phyloP scores from a whole-genome alignment of 2,329 filamentous ascomycete species.

The Fusarium vanettenii region DNA sequence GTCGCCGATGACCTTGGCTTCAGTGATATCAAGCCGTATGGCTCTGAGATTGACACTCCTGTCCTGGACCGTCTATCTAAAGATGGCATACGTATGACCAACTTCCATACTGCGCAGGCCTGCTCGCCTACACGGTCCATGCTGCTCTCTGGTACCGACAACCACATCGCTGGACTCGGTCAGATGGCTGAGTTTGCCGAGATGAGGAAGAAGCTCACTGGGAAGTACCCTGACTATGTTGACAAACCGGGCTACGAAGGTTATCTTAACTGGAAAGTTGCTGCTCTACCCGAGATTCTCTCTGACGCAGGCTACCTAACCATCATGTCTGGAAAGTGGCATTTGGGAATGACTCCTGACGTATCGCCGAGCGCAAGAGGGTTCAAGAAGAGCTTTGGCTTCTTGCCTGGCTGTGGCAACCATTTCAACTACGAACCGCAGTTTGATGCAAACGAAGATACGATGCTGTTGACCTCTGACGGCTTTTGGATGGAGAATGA shows the following conservation, averaged over 20 bases:
- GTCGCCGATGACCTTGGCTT: conserved; percentile 42
- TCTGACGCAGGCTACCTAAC: conserved; percentile 47
- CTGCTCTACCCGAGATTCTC: conserved; percentile 42
- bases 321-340: conserved; percentile 48
- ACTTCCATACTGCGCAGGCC: conserved; percentile 68
- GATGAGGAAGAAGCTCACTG: too few relatives aligned
- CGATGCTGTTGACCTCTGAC: conserved; percentile 50
- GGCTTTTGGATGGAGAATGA: conserved; percentile 55
- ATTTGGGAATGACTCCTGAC: conserved; percentile 50
- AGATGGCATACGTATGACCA: conserved; percentile 64
- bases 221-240: background rate
- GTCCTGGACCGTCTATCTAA: conserved; percentile 62
- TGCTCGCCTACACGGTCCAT: conserved; percentile 69
- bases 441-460: conserved; percentile 63
- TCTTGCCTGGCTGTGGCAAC: conserved; percentile 58
- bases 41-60: conserved; percentile 67
- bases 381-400: conserved; percentile 54
- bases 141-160: conserved; percentile 69
- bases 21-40: conserved; percentile 51
- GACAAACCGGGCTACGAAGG: conserved; percentile 44
- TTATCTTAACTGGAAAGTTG: conserved; percentile 45
- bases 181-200: background rate
- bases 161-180: conserved; percentile 65
- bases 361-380: conserved; percentile 46
- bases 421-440: conserved; percentile 66